phyloP scores from a whole-genome alignment of 2,329 filamentous ascomycete genomes.

The Ceratocystis lukuohia region DNA sequence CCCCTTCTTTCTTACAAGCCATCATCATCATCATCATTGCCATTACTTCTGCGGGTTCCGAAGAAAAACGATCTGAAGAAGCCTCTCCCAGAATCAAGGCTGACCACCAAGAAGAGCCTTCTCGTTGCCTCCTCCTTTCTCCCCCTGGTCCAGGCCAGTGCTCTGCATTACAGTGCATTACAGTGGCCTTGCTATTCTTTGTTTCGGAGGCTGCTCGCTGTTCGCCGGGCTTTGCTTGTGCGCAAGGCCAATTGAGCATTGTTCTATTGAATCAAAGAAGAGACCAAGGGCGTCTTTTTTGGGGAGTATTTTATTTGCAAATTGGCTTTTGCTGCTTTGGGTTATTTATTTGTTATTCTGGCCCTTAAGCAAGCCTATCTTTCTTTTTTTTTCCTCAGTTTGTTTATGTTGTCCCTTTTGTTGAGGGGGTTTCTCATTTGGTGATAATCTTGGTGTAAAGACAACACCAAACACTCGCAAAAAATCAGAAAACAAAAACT shows the following conservation, averaged over 20 bases:
- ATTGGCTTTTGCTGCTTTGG: constrained; percentile 11
- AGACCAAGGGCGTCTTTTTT: background rate
- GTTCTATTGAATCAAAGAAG: background rate
- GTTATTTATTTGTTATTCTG: constrained; percentile 19
- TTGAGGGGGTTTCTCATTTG: background rate
- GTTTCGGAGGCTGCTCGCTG: background rate
- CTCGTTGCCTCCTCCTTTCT: background rate
- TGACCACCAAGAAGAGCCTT: background rate
- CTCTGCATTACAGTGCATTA: constrained; percentile 8
- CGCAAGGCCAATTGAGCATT: background rate
- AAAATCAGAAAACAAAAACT: background rate
- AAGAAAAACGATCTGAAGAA: background rate
- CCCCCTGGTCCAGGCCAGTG: constrained; percentile 4
- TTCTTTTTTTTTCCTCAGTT: background rate
- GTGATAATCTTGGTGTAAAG: background rate
- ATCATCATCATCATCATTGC: background rate
- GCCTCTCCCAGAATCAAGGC: background rate
- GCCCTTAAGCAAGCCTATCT: constrained; percentile 5
- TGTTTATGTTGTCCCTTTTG: background rate
- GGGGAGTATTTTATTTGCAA: constrained; percentile 5
- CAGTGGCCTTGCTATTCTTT: background rate
- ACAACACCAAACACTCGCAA: background rate
- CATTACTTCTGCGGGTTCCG: background rate
- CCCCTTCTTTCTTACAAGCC: background rate
- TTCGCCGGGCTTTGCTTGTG: background rate